Conservation (phyloP, 1,139 yeast genomes). For the Sugiyamaella japonica region DNA sequence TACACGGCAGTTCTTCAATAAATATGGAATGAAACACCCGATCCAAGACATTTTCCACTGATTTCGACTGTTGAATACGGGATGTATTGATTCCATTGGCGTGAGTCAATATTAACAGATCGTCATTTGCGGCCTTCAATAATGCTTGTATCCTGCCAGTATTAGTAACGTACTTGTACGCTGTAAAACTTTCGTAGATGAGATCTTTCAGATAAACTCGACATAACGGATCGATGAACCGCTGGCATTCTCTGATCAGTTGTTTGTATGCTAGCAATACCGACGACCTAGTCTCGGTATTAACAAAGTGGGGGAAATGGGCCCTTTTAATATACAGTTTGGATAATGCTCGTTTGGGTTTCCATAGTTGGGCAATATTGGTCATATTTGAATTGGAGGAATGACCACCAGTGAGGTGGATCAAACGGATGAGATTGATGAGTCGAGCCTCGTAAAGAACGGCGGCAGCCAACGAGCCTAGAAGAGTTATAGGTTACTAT, state of each 20-base stretch:
- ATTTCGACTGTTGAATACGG: slow-evolving; percentile 17
- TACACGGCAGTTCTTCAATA: slow-evolving; percentile 28
- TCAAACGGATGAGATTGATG: no score
- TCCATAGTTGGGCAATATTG: background rate
- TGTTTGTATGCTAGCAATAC: slow-evolving; percentile 26
- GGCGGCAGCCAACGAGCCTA: no score
- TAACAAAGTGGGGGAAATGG: slow-evolving; percentile 30
- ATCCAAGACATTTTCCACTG: slow-evolving; percentile 22
- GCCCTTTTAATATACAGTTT: background rate
- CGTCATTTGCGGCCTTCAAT: slow-evolving; percentile 20
- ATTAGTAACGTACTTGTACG: slow-evolving; percentile 27
- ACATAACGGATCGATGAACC: slow-evolving; percentile 30
- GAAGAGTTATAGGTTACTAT: no score
- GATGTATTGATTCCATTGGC: slow-evolving; percentile 19
- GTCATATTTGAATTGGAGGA: background rate
- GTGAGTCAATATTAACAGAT: slow-evolving; percentile 17
- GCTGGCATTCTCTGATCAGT: slow-evolving; percentile 21
- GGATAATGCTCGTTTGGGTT: background rate
- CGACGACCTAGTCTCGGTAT: slow-evolving; percentile 16
- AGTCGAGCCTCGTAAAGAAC: no score
- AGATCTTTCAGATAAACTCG: slow-evolving; percentile 25
- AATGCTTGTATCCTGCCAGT: slow-evolving; percentile 23
- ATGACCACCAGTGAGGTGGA: no score
- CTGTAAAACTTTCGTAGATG: slow-evolving; percentile 27
- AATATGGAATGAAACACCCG: slow-evolving; percentile 21